These are phyloP conservation scores for Starmerella apicola DNA, from an alignment of 805 yeast genomes.

Conservation along the genomic window DNA sequence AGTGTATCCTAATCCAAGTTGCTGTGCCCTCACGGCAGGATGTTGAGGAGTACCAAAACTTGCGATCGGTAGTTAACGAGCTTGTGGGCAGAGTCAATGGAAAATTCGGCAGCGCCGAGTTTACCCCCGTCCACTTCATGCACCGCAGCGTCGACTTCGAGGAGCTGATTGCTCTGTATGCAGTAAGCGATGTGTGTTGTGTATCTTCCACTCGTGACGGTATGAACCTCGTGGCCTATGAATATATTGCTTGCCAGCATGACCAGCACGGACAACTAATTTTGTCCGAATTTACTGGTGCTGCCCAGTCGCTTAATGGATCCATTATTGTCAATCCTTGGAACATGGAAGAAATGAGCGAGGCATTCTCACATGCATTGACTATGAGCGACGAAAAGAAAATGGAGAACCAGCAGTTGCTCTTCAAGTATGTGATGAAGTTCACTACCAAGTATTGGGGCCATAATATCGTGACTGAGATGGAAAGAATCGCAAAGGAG, in stretches of 20 bases:
- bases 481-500: constrained; percentile 28
- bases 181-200: constrained; percentile 77
- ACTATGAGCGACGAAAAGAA: constrained; percentile 76
- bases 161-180: constrained; percentile 79
- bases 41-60: constrained; percentile 91
- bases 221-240: constrained; percentile 93
- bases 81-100: constrained; percentile 95
- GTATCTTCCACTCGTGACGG: constrained; percentile 96
- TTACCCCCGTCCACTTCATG: constrained; percentile 93
- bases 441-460: constrained; percentile 98
- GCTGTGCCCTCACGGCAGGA: constrained; percentile 98
- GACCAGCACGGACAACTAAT: constrained; percentile 76
- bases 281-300: constrained; percentile 93
- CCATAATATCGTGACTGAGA: constrained; percentile 82
- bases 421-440: constrained; percentile 78
- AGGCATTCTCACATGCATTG: constrained; percentile 72
- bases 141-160: constrained; percentile 85
- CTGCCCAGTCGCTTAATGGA: constrained; percentile 96
- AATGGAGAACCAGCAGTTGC: constrained; percentile 62
- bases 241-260: constrained; percentile 90
- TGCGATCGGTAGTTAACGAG: constrained; percentile 90
- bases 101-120: constrained; percentile 88
- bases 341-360: constrained; percentile 90
- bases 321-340: constrained; percentile 92
- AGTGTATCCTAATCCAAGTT: constrained; percentile 86